Conservation (phyloP, 2,329 filamentous ascomycete species). For the Sporothrix pallida region DNA sequence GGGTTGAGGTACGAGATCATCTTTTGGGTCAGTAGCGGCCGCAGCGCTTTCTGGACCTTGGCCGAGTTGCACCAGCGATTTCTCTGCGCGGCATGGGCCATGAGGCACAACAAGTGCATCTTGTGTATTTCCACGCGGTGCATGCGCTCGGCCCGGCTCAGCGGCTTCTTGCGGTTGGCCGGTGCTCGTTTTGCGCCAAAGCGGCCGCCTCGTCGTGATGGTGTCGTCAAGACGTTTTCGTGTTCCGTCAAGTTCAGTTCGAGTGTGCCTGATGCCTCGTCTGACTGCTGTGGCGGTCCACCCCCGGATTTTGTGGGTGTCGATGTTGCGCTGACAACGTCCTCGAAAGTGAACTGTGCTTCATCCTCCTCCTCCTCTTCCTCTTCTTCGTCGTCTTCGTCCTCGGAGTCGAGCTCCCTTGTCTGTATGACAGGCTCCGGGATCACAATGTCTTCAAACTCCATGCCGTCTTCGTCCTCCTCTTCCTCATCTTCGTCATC, state of each 20-base stretch:
- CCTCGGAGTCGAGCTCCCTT: constrained; percentile 35
- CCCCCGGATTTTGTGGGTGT: not conserved
- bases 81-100: constrained; percentile 76
- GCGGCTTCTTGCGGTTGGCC: constrained; percentile 56
- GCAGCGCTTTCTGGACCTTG: constrained; percentile 69
- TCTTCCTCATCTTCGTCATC: constrained; percentile 29
- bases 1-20: constrained; percentile 72
- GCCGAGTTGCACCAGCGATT: constrained; percentile 90
- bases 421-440: constrained; percentile 39
- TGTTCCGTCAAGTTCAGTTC: constrained; percentile 61
- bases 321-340: constrained; percentile 2
- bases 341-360: constrained; percentile 32
- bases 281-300: not conserved
- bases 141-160: constrained; percentile 60
- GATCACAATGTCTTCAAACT: constrained; percentile 39
- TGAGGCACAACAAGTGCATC: constrained; percentile 79
- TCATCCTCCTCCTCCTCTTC: constrained; percentile 35
- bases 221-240: constrained; percentile 45
- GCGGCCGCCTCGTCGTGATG: constrained; percentile 41
- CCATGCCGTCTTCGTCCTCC: constrained; percentile 37
- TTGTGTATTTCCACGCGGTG: constrained; percentile 80
- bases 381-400: constrained; percentile 36
- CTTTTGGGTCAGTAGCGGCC: constrained; percentile 68
- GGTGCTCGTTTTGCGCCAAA: constrained; percentile 41
- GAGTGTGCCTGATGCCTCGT: constrained; percentile 45